A percentile compares a stretch with the other conserved stretches of the same genome.
Conservation (phyloP, 129 eudicot genomes). For the Pseudognaphalium luteoalbum region DNA sequence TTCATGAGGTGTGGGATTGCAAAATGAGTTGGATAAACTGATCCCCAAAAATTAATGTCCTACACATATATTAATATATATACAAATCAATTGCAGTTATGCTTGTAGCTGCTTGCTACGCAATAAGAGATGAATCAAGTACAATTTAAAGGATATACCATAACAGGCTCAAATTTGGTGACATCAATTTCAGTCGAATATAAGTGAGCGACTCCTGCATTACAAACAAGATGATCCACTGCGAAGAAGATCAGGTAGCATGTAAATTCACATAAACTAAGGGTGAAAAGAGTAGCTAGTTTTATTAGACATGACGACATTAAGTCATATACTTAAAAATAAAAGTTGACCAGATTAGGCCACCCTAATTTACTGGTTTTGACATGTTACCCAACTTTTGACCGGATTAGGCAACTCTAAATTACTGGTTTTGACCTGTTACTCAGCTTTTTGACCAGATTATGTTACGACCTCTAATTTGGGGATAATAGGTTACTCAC, state of each 20-base stretch:
- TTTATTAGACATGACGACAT: too few relatives aligned
- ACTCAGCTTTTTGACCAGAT: too few relatives aligned
- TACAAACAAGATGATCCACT: slow-evolving; percentile 64
- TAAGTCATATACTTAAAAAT: too few relatives aligned
- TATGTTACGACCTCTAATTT: too few relatives aligned
- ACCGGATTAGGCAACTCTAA: too few relatives aligned
- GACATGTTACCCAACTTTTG: too few relatives aligned
- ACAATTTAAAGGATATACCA: slow-evolving; percentile 31
- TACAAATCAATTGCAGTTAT: too few relatives aligned
- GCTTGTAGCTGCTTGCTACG: not conserved
- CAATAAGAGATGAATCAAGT: not conserved
- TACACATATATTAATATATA: not conserved
- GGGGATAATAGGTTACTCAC: slow-evolving; percentile 26
- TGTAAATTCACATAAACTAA: not conserved
- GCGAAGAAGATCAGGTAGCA: not conserved
- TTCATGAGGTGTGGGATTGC: slow-evolving; percentile 43
- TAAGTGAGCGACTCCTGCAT: slow-evolving; percentile 44
- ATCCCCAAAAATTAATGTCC: slow-evolving; percentile 53
- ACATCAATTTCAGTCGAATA: slow-evolving; percentile 28
- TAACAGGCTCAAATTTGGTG: slow-evolving; percentile 38
- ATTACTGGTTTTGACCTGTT: too few relatives aligned
- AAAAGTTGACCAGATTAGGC: too few relatives aligned
- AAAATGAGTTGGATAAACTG: slow-evolving; percentile 46
- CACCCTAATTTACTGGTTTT: too few relatives aligned
- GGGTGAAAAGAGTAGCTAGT: too few relatives aligned